Evolutionary conservation across 768 basidiomycete genomes (phyloP).

Genomic region (Arthromyces matolae): DNA sequence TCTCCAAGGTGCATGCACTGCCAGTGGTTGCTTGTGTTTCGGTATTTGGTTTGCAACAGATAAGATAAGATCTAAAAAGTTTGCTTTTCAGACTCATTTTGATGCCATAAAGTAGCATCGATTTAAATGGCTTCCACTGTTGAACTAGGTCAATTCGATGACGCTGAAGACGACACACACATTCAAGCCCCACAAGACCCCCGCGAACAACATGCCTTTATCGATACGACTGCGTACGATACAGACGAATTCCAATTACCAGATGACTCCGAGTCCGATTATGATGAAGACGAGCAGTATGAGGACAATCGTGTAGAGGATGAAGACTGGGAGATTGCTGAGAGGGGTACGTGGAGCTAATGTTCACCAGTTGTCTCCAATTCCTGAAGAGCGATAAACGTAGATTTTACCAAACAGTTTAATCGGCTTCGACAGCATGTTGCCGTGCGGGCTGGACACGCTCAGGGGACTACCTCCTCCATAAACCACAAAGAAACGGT

Average conservation of each 20-base stretch:
- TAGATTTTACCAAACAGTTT: slow-evolving; percentile 98
- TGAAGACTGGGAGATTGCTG: slow-evolving; percentile 86
- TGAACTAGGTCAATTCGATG: slow-evolving; percentile 60
- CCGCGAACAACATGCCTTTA: slow-evolving; percentile 35
- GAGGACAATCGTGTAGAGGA: slow-evolving; percentile 69
- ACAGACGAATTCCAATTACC: slow-evolving; percentile 29
- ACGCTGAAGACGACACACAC: slow-evolving; percentile 38
- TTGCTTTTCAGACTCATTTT: not conserved
- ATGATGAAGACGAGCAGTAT: slow-evolving; percentile 40
- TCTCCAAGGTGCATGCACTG: too few relatives aligned
- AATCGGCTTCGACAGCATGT: slow-evolving; percentile 92
- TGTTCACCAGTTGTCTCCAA: too few relatives aligned
- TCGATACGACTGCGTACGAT: slow-evolving; percentile 39
- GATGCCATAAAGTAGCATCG: too few relatives aligned
- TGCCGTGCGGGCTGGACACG: slow-evolving; percentile 73
- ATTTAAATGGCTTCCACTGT: slow-evolving; percentile 32
- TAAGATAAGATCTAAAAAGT: slow-evolving; percentile 4
- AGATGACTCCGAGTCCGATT: slow-evolving; percentile 39
- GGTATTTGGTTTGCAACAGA: too few relatives aligned
- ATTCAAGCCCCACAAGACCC: slow-evolving; percentile 5
- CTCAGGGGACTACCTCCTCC: slow-evolving; percentile 54
- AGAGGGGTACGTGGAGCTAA: slow-evolving; percentile 53
- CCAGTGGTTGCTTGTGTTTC: too few relatives aligned
- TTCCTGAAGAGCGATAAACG: slow-evolving; percentile 11
- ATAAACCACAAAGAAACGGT: slow-evolving; percentile 47